A percentile compares a stretch with the other conserved stretches of the same genome.
phyloP scores from a whole-genome alignment of 2,329 filamentous ascomycete species.

The Parafenestella ontariensis region DNA sequence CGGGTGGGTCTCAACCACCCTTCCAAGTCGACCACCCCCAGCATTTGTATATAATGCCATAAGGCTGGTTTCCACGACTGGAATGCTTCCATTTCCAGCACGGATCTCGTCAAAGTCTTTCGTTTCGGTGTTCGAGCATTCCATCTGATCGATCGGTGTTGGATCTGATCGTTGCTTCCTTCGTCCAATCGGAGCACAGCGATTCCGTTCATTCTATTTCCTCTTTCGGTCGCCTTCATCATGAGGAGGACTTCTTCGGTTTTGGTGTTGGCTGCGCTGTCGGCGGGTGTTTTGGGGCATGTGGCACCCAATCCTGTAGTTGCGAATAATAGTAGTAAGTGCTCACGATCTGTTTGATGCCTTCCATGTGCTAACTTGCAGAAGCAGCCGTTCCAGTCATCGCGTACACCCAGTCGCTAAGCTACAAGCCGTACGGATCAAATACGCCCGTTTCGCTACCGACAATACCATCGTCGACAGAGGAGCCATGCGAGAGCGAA shows the following conservation, averaged over 20 bases:
- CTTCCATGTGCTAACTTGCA: slow-evolving; percentile 4
- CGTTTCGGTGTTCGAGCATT: slow-evolving; percentile 6
- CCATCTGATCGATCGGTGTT: slow-evolving; percentile 1
- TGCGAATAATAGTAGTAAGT: slow-evolving; percentile 19
- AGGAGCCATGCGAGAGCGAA: slow-evolving; percentile 12
- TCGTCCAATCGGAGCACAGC: slow-evolving; percentile 20
- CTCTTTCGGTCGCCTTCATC: slow-evolving; percentile 11
- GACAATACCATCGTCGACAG: slow-evolving; percentile 2
- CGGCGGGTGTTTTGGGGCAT: slow-evolving; percentile 20
- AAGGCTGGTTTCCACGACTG: slow-evolving; percentile 2
- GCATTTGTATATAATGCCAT: slow-evolving; percentile 16
- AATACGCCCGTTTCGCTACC: slow-evolving; percentile 1
- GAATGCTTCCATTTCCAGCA: slow-evolving; percentile 16
- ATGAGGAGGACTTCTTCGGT: slow-evolving; percentile 26
- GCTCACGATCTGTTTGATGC: background rate
- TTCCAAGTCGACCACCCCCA: slow-evolving; percentile 17
- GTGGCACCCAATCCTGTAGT: slow-evolving; percentile 13
- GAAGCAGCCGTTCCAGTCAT: slow-evolving; percentile 16
- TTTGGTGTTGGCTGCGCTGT: slow-evolving; percentile 25
- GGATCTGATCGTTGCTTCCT: background rate
- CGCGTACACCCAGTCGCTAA: slow-evolving; percentile 4
- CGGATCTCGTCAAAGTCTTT: slow-evolving; percentile 8
- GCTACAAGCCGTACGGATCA: slow-evolving; percentile 2
- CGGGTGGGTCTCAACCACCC: slow-evolving; percentile 26
- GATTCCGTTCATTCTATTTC: slow-evolving; percentile 6